Evolutionary conservation across 179 eudicot genomes (phyloP).

Genomic region (Sideroxylon spinosum): DNA sequence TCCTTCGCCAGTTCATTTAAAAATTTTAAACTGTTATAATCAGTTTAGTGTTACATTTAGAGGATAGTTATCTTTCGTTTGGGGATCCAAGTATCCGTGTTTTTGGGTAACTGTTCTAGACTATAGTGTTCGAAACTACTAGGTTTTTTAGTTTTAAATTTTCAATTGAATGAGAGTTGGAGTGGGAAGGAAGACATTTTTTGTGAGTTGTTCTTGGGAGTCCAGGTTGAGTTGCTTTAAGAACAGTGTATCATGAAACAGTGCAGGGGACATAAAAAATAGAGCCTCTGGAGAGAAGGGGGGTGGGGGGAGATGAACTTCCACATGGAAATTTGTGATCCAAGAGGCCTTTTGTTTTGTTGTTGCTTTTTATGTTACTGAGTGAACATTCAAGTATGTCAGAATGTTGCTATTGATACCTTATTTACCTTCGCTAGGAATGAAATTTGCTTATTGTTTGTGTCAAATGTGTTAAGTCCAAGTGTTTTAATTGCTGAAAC

Average conservation of each 20-base stretch:
- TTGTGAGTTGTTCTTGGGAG: background rate
- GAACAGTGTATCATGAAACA: background rate
- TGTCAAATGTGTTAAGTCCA: background rate
- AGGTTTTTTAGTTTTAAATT: background rate
- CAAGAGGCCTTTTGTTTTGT: background rate
- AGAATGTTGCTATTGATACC: background rate
- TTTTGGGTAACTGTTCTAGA: background rate
- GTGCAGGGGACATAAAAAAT: background rate
- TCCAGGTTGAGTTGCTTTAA: background rate
- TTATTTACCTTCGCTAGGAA: background rate
- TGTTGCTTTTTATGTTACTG: slow-evolving; percentile 5
- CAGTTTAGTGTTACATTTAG: background rate
- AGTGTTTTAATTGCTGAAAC: background rate
- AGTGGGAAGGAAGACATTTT: background rate
- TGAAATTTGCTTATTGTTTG: background rate
- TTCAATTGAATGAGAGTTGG: slow-evolving; percentile 1
- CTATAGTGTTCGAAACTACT: background rate
- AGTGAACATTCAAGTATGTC: background rate
- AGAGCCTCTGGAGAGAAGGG: background rate
- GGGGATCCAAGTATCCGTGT: background rate
- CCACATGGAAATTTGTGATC: slow-evolving; percentile 1
- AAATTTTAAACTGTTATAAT: background rate
- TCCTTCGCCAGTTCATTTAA: background rate
- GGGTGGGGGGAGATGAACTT: background rate
- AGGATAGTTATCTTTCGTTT: background rate